Conservation (phyloP, 495 filamentous ascomycete species). For the Barbatosphaeria neglecta region DNA sequence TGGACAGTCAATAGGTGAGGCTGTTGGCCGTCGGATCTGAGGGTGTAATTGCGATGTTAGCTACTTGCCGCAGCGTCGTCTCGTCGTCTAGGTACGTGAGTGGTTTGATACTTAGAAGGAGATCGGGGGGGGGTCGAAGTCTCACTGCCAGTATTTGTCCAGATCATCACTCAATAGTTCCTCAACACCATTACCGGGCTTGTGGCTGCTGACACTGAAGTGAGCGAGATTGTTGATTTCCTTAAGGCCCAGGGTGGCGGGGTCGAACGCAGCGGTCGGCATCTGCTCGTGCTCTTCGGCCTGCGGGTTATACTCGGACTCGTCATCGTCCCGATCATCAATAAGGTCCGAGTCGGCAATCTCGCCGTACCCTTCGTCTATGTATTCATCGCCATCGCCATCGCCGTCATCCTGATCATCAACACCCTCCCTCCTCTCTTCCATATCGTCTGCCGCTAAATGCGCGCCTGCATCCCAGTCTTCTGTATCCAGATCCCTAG, state of each 20-base stretch:
- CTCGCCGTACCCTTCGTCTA: conserved; percentile 5
- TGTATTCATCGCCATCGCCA: conserved; percentile 1
- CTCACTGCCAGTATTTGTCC: conserved; percentile 78
- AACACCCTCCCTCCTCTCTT: conserved; percentile 1
- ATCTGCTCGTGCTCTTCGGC: conserved; percentile 16
- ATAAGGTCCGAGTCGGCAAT: conserved; percentile 11
- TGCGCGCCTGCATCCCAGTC: not conserved
- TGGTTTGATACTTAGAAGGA: not conserved
- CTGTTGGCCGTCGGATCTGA: conserved; percentile 81
- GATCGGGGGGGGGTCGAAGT: not conserved
- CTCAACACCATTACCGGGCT: conserved; percentile 80
- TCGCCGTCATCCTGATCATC: conserved; percentile 5
- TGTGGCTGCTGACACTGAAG: conserved; percentile 83
- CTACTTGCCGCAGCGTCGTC: no score
- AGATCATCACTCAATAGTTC: conserved; percentile 74
- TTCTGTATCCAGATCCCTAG: not conserved
- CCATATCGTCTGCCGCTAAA: not conserved
- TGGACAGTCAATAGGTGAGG: conserved; percentile 90
- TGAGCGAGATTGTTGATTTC: conserved; percentile 92
- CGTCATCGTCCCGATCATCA: conserved; percentile 13
- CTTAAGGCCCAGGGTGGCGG: conserved; percentile 47
- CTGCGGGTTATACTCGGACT: conserved; percentile 9
- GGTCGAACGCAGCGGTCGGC: conserved; percentile 24
- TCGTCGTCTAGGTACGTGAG: no score
- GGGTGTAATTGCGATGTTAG: no score